Base-by-base conservation (phyloP, 164 flowering plant genomes). In the Aristolochia californica region DNA sequence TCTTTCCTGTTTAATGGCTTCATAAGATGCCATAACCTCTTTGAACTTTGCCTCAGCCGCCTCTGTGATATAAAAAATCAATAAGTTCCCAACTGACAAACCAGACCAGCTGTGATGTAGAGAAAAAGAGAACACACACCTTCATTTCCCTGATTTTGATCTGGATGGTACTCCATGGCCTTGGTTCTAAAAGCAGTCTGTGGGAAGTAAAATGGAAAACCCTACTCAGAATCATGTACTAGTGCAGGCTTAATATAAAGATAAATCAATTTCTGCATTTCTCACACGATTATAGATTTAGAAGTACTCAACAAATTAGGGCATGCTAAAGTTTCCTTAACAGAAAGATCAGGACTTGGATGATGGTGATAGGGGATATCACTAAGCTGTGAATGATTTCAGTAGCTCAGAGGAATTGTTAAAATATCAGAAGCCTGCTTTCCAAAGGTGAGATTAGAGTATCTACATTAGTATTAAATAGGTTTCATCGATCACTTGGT, bases 91-190 rank as follows among this genome's bases (percentile, higher is more conserved):
- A 7, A 45, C 49, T 12, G 15, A 45, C 13, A 5, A 47, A 17
- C 13, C 49, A 47, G 21, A 47, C 20, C 21, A 5, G n/a, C n/a
- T 47, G 5, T 47, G 21, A 47, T 23, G 3, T 21, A 8, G 3
- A 14, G 13, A 50, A 16, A 21, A 18, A 10, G 27, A 50, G 5
- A 23, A 23, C 5, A 18, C 74, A 30, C 53, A 82, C 99, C 96
- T 82, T 82, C 86, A 66, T 90, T 83, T 47, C 77, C 75, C 75
- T 86, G 96, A 81, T 90, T 94, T 75, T 94, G 97, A 75, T 94
- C 99, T 12, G 99, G 99, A 61, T 94, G 99, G 67, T 68, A 88
- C 78, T 86, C 70, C 80, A 60, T 78, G 38, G 99, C 99, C 72
- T 88, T 94, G 20, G 74, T 61, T 77, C 96, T 78, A 56, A 94